Evolutionary conservation across 2,329 filamentous ascomycete species (phyloP).

Genomic region (Cercospora sp.): DNA sequence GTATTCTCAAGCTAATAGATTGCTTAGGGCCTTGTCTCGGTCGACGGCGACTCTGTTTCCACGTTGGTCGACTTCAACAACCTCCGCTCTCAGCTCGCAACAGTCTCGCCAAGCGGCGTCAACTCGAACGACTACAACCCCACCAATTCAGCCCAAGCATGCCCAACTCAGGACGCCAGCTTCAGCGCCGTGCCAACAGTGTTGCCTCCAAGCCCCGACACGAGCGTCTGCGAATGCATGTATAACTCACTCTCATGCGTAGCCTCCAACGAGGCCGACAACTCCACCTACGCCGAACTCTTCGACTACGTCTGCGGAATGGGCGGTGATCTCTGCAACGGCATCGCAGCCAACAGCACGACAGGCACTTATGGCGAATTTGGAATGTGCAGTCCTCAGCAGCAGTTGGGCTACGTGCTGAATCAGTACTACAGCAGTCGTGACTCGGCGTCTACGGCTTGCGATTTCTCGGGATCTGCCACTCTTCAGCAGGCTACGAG

Average conservation of each 20-base stretch:
- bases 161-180: conserved; percentile 63
- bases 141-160: conserved; percentile 67
- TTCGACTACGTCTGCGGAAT: conserved; percentile 73
- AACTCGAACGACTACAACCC: conserved; percentile 68
- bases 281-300: conserved; percentile 63
- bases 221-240: conserved; percentile 83
- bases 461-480: conserved; percentile 65
- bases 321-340: conserved; percentile 58
- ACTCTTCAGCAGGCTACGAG: conserved; percentile 58
- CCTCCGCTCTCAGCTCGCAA: conserved; percentile 69
- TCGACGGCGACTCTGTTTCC: conserved; percentile 60
- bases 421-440: conserved; percentile 69
- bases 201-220: conserved; percentile 83
- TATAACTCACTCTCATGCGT: conserved; percentile 69
- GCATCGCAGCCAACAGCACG: conserved; percentile 67
- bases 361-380: conserved; percentile 74
- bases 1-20: not conserved
- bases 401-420: conserved; percentile 72
- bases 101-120: conserved; percentile 66
- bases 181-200: conserved; percentile 68
- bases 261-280: conserved; percentile 58
- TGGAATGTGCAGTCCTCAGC: conserved; percentile 69
- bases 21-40: conserved; percentile 61
- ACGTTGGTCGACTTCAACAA: conserved; percentile 73
- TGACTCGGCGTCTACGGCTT: conserved; percentile 57